Evolutionary conservation across 176 grass and related monocot species (phyloP).

Genomic region (Cenchrus americanus): DNA sequence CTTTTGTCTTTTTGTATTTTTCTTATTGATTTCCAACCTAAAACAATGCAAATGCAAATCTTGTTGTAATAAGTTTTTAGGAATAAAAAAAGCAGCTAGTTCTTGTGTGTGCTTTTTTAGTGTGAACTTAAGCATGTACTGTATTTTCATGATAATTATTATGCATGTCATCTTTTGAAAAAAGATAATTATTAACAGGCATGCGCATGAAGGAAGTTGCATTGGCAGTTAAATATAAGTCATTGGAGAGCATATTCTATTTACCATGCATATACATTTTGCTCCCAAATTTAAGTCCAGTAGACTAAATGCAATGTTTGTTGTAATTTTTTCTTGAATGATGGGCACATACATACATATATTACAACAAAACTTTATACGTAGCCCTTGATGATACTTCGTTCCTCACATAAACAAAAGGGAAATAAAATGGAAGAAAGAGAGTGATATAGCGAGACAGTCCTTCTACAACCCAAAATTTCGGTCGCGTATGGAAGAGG

Average conservation of each 20-base stretch:
- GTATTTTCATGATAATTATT: no score
- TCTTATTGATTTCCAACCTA: no score
- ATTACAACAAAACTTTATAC: no score
- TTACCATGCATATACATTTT: background rate
- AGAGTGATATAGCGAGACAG: background rate
- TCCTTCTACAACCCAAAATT: conserved; percentile 17
- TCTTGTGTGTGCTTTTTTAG: no score
- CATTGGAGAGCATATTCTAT: background rate
- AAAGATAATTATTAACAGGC: background rate
- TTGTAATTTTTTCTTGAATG: no score
- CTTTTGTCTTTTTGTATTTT: background rate
- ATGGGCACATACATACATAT: no score
- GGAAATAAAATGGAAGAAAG: background rate
- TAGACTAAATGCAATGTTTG: background rate
- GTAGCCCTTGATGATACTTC: background rate
- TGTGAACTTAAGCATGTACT: no score
- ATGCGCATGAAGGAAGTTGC: background rate
- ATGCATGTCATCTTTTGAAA: no score
- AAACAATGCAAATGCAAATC: no score
- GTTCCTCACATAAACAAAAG: background rate
- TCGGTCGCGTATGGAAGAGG: background rate
- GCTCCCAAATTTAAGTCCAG: background rate
- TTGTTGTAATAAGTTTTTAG: no score
- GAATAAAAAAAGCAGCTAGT: no score
- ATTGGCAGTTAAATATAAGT: background rate